Evolutionary conservation across 768 basidiomycete genomes (phyloP), one percentile per base, ranked within the genome.

Genomic region (Dentipellis sp.): DNA sequence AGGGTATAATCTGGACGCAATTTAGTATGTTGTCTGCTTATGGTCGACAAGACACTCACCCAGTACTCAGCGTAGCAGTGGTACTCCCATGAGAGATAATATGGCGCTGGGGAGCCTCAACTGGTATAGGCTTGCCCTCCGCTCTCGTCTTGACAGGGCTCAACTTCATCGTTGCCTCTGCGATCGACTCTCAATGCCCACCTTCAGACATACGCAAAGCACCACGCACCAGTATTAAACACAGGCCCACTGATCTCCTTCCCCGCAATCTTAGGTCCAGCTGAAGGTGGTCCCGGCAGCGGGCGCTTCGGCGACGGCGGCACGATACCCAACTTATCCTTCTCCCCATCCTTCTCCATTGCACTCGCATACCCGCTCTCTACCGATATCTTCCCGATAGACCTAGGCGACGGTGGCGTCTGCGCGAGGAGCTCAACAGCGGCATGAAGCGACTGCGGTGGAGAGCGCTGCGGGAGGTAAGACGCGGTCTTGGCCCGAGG

Each of bases 371-470:
- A 62, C 35, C 61, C 61, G 37, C 61, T 62, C 50, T 62, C 61
- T 11, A 46, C 55, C 3, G 61, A 62, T 4, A 51, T 47, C 23
- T 62, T 57, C 12, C 50, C 50, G 12, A 49, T 12, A 10, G 54
- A 53, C 3, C 23, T 47, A 7, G 58, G 58, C 6, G 58, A 62
- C 7, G 45, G 59, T 5, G 61, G 42, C 7, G 60, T 62, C 34
- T 67, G 71, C 3, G 74, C 72, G 45, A 90, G 69, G 69, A 83
- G 78, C 68, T 90, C 84, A 36, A 86, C 71, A 14, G 85, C 87
- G 55, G 86, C 87, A 61, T 77, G 80, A 48, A 91, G 73, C 59
- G 85, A 88, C 69, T 88, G 87, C 0, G 84, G 83, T 53, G 79
- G 78, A 16, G 82, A 70, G 53, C 75, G 76, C 67, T 78, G 73